A percentile compares a stretch with the other conserved stretches of the same genome.
Evolutionary conservation across 2,329 filamentous ascomycete genomes (phyloP).

Genomic region (Rhinocladiella similis): DNA sequence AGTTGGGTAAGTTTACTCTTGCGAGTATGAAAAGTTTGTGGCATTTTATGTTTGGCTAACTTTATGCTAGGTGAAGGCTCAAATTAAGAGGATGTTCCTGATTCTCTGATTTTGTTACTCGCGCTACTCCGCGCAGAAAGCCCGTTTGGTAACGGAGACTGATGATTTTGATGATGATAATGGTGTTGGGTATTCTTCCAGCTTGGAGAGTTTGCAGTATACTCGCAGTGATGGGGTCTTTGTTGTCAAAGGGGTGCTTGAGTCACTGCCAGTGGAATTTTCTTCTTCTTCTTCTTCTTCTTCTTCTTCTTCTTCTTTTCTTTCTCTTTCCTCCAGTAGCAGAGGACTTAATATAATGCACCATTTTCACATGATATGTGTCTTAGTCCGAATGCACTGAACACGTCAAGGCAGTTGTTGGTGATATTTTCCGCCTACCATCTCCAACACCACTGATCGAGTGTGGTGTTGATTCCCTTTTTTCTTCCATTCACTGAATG

Average conservation of each 20-base stretch:
- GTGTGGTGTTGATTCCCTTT: too few species aligned
- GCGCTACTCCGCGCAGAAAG: background rate
- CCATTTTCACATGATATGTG: background rate
- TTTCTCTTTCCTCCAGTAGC: background rate
- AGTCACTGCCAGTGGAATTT: background rate
- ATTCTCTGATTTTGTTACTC: background rate
- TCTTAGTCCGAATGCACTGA: too few species aligned
- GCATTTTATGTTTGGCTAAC: background rate
- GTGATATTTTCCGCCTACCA: too few species aligned
- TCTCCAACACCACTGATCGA: too few species aligned
- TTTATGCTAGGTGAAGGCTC: slow-evolving; percentile 1
- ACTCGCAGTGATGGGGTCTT: background rate
- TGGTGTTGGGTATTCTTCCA: background rate
- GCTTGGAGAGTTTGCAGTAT: too few species aligned
- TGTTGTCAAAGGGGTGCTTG: background rate
- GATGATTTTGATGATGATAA: background rate
- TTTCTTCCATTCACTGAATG: too few species aligned
- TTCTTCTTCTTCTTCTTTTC: background rate
- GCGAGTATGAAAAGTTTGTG: background rate
- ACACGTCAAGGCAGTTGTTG: too few species aligned
- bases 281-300: background rate
- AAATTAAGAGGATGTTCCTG: background rate
- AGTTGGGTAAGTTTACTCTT: background rate
- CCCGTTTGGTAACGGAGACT: background rate
- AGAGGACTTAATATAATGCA: background rate